These are phyloP conservation scores for Podospora australis DNA, from an alignment of 495 filamentous ascomycete species.

Conservation along the genomic window DNA sequence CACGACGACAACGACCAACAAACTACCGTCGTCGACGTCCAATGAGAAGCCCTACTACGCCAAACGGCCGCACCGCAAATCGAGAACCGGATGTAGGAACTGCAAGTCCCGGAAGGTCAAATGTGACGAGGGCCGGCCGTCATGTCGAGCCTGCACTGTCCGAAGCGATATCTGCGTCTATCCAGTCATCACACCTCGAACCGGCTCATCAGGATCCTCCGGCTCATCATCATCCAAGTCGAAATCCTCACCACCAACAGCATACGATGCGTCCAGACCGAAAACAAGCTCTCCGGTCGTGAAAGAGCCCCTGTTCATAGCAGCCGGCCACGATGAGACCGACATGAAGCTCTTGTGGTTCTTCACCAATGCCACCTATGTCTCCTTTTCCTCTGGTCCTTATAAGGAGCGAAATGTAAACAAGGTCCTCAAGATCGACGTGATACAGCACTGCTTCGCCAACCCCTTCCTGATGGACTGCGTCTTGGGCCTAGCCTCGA, in stretches of 20 bases:
- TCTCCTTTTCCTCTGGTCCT: constrained; percentile 31
- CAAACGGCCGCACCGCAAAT: constrained; percentile 49
- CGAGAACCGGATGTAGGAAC: constrained; percentile 43
- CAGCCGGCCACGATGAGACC: constrained; percentile 17
- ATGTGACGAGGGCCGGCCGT: constrained; percentile 45
- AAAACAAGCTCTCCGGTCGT: constrained; percentile 16
- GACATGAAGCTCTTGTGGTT: constrained; percentile 42
- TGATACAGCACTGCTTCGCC: constrained; percentile 41
- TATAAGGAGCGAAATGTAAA: constrained; percentile 25
- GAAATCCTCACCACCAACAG: constrained; percentile 6
- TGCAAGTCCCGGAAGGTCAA: constrained; percentile 42
- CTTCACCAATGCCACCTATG: constrained; percentile 32
- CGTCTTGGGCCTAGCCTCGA: constrained; percentile 40
- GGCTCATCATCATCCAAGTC: constrained; percentile 8
- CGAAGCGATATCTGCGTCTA: constrained; percentile 41
- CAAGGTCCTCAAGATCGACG: constrained; percentile 33
- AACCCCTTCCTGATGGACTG: constrained; percentile 46
- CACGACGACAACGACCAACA: not conserved
- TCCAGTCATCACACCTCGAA: constrained; percentile 1
- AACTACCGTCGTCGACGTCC: not conserved
- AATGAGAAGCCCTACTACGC: constrained; percentile 32
- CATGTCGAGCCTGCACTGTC: constrained; percentile 40
- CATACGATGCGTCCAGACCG: not conserved
- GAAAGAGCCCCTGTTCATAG: constrained; percentile 34
- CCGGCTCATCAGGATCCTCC: constrained; percentile 6